Evolutionary conservation across 2,329 filamentous ascomycete species (phyloP).

Genomic region (Domatiomyces globalis): DNA sequence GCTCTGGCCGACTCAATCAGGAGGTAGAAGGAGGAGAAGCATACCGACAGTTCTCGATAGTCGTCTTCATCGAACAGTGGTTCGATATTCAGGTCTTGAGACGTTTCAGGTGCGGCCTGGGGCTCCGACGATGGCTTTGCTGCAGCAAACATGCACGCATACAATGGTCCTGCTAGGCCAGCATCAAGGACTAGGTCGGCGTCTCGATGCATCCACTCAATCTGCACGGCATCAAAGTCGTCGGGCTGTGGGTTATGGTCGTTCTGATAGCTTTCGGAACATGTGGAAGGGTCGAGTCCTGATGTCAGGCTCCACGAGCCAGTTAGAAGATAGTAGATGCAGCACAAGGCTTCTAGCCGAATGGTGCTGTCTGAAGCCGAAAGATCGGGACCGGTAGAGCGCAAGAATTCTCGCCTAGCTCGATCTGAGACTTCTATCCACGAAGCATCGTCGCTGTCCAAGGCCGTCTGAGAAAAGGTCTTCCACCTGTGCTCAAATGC

Average conservation of each 20-base stretch:
- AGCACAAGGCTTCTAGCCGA: constrained; percentile 33
- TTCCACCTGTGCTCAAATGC: constrained; percentile 68
- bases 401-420: constrained; percentile 29
- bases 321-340: constrained; percentile 42
- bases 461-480: constrained; percentile 31
- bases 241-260: constrained; percentile 24
- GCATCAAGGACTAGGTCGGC: constrained; percentile 26
- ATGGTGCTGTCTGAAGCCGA: constrained; percentile 26
- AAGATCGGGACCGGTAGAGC: constrained; percentile 25
- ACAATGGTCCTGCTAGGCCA: constrained; percentile 24
- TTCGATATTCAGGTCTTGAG: constrained; percentile 8
- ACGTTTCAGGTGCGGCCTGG: not conserved
- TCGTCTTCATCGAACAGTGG: constrained; percentile 15
- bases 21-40: constrained; percentile 17
- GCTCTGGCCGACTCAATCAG: constrained; percentile 15
- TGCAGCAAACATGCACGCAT: constrained; percentile 25
- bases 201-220: constrained; percentile 34
- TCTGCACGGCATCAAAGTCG: constrained; percentile 34
- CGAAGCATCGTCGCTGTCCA: constrained; percentile 33
- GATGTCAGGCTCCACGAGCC: constrained; percentile 59
- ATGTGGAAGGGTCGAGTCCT: constrained; percentile 26
- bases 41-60: constrained; percentile 15
- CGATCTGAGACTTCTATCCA: constrained; percentile 55
- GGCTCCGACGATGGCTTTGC: constrained; percentile 24
- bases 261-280: not conserved